Percentiles rank a stretch among this genome's conserved stretches.
Conservation (phyloP, 805 yeast species). For the Candida tallmaniae region DNA sequence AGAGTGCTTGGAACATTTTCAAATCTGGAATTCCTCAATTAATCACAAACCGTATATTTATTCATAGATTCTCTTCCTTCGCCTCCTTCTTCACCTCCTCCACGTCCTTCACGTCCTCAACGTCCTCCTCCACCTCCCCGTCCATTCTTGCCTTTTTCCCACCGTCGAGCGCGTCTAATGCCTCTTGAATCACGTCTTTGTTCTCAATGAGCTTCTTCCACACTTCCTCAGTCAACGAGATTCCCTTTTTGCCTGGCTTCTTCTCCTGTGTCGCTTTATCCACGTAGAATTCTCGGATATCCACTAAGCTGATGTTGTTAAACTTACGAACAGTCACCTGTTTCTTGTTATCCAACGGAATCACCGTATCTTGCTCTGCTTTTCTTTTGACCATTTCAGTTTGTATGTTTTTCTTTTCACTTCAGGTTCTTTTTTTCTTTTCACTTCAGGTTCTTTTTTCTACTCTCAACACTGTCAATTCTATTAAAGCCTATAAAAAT, state of each 20-base stretch:
- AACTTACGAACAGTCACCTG: constrained; percentile 70
- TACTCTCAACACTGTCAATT: too few relatives aligned
- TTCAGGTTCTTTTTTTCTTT: too few relatives aligned
- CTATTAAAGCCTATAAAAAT: too few relatives aligned
- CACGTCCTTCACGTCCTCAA: constrained; percentile 18
- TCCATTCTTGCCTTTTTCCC: constrained; percentile 6
- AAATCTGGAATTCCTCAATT: too few relatives aligned
- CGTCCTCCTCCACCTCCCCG: constrained; percentile 10
- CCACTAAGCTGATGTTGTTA: constrained; percentile 64
- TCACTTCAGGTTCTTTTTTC: too few relatives aligned
- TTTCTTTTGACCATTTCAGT: constrained; percentile 4
- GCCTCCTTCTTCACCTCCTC: constrained; percentile 1
- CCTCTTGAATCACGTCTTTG: constrained; percentile 46
- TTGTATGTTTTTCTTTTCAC: too few relatives aligned
- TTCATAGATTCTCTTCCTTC: too few relatives aligned
- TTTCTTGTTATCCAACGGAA: constrained; percentile 40
- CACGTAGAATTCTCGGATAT: constrained; percentile 76
- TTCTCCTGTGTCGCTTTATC: constrained; percentile 52
- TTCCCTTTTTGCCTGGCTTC: constrained; percentile 81
- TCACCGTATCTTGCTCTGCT: constrained; percentile 6
- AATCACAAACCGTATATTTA: too few relatives aligned
- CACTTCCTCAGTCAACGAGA: constrained; percentile 52
- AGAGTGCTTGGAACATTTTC: too few relatives aligned
- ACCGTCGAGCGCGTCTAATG: constrained; percentile 36
- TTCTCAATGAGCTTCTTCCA: constrained; percentile 49